Evolutionary conservation across 2,329 filamentous ascomycete species (phyloP).

Genomic region (Trichoderma sp.): DNA sequence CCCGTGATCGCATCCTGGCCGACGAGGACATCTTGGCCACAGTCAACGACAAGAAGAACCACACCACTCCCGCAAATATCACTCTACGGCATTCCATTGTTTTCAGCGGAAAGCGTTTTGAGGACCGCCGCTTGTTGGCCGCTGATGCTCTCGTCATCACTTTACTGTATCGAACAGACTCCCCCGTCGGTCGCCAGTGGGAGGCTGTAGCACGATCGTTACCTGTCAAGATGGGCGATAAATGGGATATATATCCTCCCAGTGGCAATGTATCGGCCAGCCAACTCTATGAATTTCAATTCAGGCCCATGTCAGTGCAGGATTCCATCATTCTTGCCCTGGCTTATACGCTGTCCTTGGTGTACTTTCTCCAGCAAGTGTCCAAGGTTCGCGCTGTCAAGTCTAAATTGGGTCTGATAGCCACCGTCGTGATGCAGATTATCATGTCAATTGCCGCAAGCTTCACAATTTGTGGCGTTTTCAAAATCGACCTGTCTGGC

Average conservation of each 20-base stretch:
- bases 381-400: constrained; percentile 73
- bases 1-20: constrained; percentile 53
- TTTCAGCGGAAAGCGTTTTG: constrained; percentile 78
- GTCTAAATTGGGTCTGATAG: constrained; percentile 70
- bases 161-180: constrained; percentile 67
- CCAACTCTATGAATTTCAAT: constrained; percentile 76
- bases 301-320: constrained; percentile 68
- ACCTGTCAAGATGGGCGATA: constrained; percentile 48
- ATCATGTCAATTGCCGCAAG: constrained; percentile 73
- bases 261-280: constrained; percentile 56
- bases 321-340: constrained; percentile 65
- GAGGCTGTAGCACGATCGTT: constrained; percentile 58
- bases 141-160: constrained; percentile 80
- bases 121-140: constrained; percentile 65
- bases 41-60: constrained; percentile 64
- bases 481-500: constrained; percentile 73
- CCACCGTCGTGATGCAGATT: constrained; percentile 71
- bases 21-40: constrained; percentile 68
- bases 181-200: constrained; percentile 66
- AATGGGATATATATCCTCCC: constrained; percentile 67
- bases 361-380: constrained; percentile 68
- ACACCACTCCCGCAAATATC: constrained; percentile 68
- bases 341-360: constrained; percentile 63
- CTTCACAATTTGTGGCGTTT: constrained; percentile 75
- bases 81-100: constrained; percentile 77